A percentile compares a stretch with the other conserved stretches of the same genome.
These are phyloP conservation scores for Helicocarpus griseus DNA, from an alignment of 2,329 filamentous ascomycete genomes.

Conservation along the genomic window DNA sequence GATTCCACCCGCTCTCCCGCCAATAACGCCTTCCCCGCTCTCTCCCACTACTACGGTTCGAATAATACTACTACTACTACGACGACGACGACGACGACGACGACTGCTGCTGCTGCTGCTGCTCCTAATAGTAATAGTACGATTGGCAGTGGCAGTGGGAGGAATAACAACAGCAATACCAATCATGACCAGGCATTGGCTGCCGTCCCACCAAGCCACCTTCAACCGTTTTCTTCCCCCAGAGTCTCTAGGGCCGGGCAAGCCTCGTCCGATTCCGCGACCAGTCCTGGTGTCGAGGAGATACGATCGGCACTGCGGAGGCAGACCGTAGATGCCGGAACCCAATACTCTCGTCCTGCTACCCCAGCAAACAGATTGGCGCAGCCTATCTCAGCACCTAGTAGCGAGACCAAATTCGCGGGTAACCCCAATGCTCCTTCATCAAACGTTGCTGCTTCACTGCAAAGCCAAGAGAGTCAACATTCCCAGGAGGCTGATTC, in stretches of 20 bases:
- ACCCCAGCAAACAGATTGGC: constrained; percentile 29
- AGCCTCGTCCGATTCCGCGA: constrained; percentile 10
- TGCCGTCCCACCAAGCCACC: not conserved
- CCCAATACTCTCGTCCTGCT: constrained; percentile 46
- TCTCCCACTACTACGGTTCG: constrained; percentile 1
- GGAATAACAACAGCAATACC: not conserved
- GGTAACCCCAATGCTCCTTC: not conserved
- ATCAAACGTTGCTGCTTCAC: constrained; percentile 4
- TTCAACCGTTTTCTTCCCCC: not conserved
- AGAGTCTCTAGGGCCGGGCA: constrained; percentile 4
- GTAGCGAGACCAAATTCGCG: not conserved
- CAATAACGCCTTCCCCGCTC: constrained; percentile 9
- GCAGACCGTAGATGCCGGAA: constrained; percentile 40
- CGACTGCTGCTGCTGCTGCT: too few relatives aligned
- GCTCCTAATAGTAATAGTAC: too few relatives aligned
- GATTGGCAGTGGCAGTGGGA: too few relatives aligned
- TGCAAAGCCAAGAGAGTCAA: constrained; percentile 9
- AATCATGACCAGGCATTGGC: not conserved
- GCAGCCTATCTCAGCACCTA: not conserved
- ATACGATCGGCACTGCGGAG: constrained; percentile 16
- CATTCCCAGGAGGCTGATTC: constrained; percentile 11
- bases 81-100: too few relatives aligned
- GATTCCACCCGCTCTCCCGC: constrained; percentile 18
- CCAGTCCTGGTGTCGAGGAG: constrained; percentile 7
- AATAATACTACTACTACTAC: constrained; percentile 12